Percentiles rank a stretch among this genome's conserved stretches.
Conservation (phyloP, 2,329 filamentous ascomycete genomes). For the Cytospora leucostoma region DNA sequence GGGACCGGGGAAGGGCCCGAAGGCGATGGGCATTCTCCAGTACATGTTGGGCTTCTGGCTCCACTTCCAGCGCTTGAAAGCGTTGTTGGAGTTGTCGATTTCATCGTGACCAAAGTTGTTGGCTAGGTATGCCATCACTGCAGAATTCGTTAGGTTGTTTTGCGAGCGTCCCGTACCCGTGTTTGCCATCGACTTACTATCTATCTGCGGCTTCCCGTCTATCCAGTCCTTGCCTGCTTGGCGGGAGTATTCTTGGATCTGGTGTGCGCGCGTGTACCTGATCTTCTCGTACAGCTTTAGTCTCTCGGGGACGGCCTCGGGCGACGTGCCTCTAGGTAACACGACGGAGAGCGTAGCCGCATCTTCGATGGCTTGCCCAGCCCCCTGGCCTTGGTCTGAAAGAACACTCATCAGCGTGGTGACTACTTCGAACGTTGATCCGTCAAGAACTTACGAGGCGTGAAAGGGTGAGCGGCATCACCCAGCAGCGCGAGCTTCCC, state of each 20-base stretch:
- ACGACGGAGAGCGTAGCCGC: conserved; percentile 60
- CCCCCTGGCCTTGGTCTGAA: conserved; percentile 59
- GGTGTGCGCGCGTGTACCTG: conserved; percentile 57
- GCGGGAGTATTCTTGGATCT: conserved; percentile 60
- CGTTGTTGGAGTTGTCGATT: conserved; percentile 53
- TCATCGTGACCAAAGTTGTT: conserved; percentile 63
- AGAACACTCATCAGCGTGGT: background rate
- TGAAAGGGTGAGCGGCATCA: conserved; percentile 69
- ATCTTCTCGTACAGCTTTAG: conserved; percentile 61
- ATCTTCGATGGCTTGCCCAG: conserved; percentile 67
- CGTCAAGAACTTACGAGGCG: conserved; percentile 50
- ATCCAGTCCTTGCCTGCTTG: conserved; percentile 50
- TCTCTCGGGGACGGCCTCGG: conserved; percentile 53
- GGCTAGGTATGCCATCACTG: conserved; percentile 44
- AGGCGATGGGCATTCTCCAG: conserved; percentile 48
- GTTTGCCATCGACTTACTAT: conserved; percentile 40
- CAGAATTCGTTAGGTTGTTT: conserved; percentile 25
- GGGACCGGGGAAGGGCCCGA: conserved; percentile 50
- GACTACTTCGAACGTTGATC: background rate
- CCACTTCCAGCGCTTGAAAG: conserved; percentile 53
- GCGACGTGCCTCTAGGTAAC: conserved; percentile 47
- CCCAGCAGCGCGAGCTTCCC: conserved; percentile 60
- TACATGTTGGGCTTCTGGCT: conserved; percentile 39
- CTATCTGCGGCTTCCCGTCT: conserved; percentile 39
- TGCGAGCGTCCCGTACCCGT: too few relatives aligned